Conservation (phyloP, 768 basidiomycete genomes). For the Amanita fuliginea region DNA sequence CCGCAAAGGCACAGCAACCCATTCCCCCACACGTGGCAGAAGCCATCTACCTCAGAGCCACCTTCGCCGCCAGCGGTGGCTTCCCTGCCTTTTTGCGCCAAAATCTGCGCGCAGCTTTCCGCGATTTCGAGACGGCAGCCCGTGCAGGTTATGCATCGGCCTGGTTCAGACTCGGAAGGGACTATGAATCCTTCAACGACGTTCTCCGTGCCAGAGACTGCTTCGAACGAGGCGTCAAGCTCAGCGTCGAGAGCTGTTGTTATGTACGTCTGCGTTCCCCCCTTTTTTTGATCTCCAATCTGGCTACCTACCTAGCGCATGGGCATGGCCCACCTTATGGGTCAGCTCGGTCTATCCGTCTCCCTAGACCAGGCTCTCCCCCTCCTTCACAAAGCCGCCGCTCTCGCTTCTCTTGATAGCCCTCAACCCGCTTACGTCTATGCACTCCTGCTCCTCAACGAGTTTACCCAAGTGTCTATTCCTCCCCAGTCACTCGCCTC, state of each 20-base stretch:
- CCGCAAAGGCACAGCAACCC: slow-evolving; percentile 20
- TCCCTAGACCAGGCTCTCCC: slow-evolving; percentile 51
- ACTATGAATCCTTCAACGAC: slow-evolving; percentile 87
- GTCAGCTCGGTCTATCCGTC: slow-evolving; percentile 61
- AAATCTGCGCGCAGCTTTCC: slow-evolving; percentile 74
- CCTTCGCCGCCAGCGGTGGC: slow-evolving; percentile 60
- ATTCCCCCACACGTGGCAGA: slow-evolving; percentile 45
- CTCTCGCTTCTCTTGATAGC: slow-evolving; percentile 56
- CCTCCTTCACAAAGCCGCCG: slow-evolving; percentile 69
- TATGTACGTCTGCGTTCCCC: slow-evolving; percentile 57
- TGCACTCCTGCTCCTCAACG: slow-evolving; percentile 76
- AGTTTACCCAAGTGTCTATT: slow-evolving; percentile 62
- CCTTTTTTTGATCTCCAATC: slow-evolving; percentile 6
- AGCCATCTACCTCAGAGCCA: slow-evolving; percentile 67
- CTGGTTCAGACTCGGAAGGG: slow-evolving; percentile 87
- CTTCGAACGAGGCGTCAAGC: slow-evolving; percentile 73
- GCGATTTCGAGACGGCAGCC: slow-evolving; percentile 81
- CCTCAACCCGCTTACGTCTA: slow-evolving; percentile 87
- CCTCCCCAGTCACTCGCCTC: slow-evolving; percentile 38
- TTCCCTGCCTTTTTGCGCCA: slow-evolving; percentile 53
- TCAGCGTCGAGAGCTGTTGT: slow-evolving; percentile 66
- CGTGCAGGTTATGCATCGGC: slow-evolving; percentile 66
- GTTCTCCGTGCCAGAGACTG: slow-evolving; percentile 64
- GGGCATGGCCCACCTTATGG: slow-evolving; percentile 87
- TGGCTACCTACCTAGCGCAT: slow-evolving; percentile 59